These are phyloP conservation scores for Chlorella variabilis DNA, from an alignment of 163 green algal genomes.

Conservation along the genomic window DNA sequence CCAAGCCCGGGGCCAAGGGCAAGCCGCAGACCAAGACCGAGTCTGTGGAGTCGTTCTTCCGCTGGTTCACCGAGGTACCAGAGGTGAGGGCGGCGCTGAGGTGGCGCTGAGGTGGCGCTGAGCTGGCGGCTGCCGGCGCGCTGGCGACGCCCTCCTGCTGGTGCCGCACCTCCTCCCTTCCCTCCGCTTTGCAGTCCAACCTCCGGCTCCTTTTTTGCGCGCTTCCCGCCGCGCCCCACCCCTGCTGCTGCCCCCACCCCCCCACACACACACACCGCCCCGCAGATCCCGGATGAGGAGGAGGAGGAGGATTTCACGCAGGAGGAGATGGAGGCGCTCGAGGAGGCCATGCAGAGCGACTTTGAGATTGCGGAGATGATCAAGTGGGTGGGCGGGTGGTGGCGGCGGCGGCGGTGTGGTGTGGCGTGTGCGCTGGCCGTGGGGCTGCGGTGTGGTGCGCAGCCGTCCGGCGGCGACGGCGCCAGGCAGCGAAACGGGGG, in stretches of 20 bases:
- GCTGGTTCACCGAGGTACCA: conserved; percentile 84
- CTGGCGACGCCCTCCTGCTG: too few species aligned
- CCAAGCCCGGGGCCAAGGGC: conserved; percentile 56
- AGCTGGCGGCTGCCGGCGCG: neutral
- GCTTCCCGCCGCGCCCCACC: too few species aligned
- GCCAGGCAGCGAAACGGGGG: too few species aligned
- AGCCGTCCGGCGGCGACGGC: too few species aligned
- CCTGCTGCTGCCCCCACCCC: neutral
- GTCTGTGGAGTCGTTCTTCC: conserved; percentile 88
- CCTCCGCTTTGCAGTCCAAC: too few species aligned
- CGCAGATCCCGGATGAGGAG: conserved; percentile 71
- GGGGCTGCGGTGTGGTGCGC: too few species aligned
- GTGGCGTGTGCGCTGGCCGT: neutral
- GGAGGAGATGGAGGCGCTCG: conserved; percentile 72
- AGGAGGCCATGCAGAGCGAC: conserved; percentile 56
- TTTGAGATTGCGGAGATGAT: conserved; percentile 36
- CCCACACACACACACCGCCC: too few species aligned
- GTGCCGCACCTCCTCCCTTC: too few species aligned
- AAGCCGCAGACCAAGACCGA: conserved; percentile 64
- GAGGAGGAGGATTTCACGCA: conserved; percentile 71
- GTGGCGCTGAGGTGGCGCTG: neutral
- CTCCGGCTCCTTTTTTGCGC: neutral
- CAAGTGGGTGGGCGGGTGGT: neutral
- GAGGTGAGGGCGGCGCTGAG: conserved; percentile 4
- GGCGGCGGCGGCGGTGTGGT: neutral